Base-by-base conservation (phyloP, 2,329 filamentous ascomycete genomes). In the Akanthomyces lecanii region DNA sequence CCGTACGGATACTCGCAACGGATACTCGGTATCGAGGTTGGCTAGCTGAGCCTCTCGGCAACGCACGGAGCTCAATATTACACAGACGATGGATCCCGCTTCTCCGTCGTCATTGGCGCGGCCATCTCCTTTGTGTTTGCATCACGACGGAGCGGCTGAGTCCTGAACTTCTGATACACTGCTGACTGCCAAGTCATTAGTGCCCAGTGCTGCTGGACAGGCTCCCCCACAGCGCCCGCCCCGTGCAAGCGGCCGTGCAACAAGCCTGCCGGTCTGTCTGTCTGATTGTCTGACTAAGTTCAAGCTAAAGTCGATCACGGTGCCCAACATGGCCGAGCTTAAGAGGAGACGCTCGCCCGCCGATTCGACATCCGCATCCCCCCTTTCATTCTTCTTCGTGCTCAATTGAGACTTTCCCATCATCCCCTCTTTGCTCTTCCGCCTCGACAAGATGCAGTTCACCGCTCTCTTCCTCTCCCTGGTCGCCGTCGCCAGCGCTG, bases 381-480 rank as follows among this genome's bases (percentile, higher is more conserved):
- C 52, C 52, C 44, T n/a, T 47, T 44, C 44, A 12, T 45, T 47
- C 54, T 52, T 51, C n/a, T 33, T 6, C 51, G n/a, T 55, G 54
- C 23, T 23, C 21, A 16, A 36, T 21, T 16, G 25, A 59, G 28
- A 28, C 21, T 10, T 30, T 23, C 45, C 54, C 60, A 50, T 62
- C 44, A 7, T 62, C 44, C 1, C 57, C 5, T 47, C 36, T 50
- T 47, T 45, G 21, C 44, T 56, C n/a, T 14, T 47, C 4, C 53
- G 12, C 21, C 10, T 33, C 42, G 30, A 14, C 50, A 64, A 23
- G 8, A 64, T 64, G 63, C 51, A 64, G 36, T 45, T 64, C 58
- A 47, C 57, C 62, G 50, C 66, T 47, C 55, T 65, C 52, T 56
- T 65, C 47, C 53, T 66, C 30, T 62, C 61, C 25, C 66, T 68